phyloP scores from a whole-genome alignment of 2,329 filamentous ascomycete species.

The Aspergillus texensis region DNA sequence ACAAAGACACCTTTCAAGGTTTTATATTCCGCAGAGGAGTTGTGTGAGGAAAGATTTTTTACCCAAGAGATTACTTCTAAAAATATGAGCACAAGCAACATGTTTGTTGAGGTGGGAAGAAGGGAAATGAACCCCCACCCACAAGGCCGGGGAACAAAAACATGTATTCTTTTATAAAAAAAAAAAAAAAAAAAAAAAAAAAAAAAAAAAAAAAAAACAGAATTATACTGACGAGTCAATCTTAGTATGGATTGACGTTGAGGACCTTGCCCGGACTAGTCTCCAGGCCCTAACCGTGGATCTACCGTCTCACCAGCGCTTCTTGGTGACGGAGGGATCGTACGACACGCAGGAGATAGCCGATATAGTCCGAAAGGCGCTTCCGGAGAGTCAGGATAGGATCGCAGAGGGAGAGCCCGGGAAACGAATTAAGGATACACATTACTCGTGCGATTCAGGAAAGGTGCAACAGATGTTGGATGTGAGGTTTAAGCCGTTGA shows the following conservation, averaged over 20 bases:
- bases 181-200: no score
- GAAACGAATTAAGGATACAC: conserved; percentile 24
- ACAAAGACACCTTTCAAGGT: no score
- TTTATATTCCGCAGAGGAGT: no score
- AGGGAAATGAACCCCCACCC: no score
- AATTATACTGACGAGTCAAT: background rate
- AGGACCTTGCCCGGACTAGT: conserved; percentile 23
- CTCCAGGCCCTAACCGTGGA: conserved; percentile 20
- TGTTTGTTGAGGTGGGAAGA: no score
- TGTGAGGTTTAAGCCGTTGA: conserved; percentile 36
- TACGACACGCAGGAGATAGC: conserved; percentile 36
- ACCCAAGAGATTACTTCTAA: no score
- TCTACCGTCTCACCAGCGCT: conserved; percentile 22
- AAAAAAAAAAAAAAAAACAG: no score
- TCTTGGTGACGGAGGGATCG: conserved; percentile 29
- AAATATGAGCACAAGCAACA: no score
- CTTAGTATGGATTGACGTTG: conserved; percentile 27
- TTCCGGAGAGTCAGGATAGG: conserved; percentile 15
- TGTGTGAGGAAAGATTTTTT: no score
- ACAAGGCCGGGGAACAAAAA: no score
- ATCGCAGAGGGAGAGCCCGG: conserved; percentile 29
- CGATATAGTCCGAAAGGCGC: conserved; percentile 24
- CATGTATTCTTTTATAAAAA: no score
- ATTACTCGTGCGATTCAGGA: conserved; percentile 52
- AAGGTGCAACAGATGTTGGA: conserved; percentile 50